These are phyloP conservation scores for Gossypium raimondii DNA, from an alignment of 345 rosid genomes.

Conservation along the genomic window DNA sequence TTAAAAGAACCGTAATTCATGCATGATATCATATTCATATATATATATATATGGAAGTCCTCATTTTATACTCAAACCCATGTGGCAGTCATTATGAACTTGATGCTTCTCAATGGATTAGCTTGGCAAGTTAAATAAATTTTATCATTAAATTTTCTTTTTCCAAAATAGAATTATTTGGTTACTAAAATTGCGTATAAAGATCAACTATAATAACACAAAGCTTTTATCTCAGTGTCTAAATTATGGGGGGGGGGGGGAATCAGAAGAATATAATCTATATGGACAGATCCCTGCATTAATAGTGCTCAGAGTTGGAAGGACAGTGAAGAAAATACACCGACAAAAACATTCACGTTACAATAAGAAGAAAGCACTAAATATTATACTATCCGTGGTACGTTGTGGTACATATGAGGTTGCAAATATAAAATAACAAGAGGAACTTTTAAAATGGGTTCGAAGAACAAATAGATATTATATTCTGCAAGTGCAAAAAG, in stretches of 20 bases:
- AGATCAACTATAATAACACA: too few relatives aligned
- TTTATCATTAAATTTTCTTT: not conserved
- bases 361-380: not conserved
- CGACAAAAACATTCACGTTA: not conserved
- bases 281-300: not conserved
- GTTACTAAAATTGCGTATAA: too few relatives aligned
- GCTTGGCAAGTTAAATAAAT: not conserved
- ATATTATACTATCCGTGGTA: slow-evolving; percentile 16
- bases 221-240: too few relatives aligned
- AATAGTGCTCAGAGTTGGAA: not conserved
- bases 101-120: not conserved
- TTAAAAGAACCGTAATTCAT: slow-evolving; percentile 1
- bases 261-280: not conserved
- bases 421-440: slow-evolving; percentile 15
- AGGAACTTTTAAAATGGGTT: not conserved
- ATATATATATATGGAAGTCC: not conserved
- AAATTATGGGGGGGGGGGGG: too few relatives aligned
- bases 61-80: slow-evolving; percentile 1
- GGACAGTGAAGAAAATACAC: not conserved
- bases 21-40: not conserved
- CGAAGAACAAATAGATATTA: too few relatives aligned
- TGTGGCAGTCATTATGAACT: not conserved
- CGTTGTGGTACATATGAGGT: slow-evolving; percentile 21
- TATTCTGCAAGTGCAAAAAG: too few relatives aligned
- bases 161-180: not conserved